Conservation (phyloP, 306 rosid species). For the Argentina anserina region DNA sequence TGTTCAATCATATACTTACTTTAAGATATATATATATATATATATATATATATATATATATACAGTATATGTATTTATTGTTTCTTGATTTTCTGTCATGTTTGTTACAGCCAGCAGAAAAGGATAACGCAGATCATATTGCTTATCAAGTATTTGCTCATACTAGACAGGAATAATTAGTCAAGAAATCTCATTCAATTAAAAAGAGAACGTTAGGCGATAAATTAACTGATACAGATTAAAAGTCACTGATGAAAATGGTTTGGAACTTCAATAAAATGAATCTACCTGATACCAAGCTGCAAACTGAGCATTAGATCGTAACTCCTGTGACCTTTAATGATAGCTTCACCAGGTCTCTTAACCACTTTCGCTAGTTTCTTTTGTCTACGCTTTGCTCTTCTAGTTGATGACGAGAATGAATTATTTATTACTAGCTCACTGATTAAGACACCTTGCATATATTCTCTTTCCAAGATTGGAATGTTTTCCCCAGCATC, state of each 20-base stretch:
- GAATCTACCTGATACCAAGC: conserved; percentile 89
- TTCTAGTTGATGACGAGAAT: conserved; percentile 58
- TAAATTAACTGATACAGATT: conserved; percentile 3
- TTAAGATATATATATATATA: background rate
- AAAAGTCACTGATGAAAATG: conserved; percentile 14
- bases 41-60: background rate
- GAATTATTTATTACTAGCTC: conserved; percentile 72
- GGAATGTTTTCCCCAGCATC: conserved; percentile 47
- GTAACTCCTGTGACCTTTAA: conserved; percentile 95
- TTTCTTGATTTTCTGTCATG: background rate
- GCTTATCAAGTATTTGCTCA: background rate
- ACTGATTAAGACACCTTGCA: conserved; percentile 96
- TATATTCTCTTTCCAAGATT: conserved; percentile 88
- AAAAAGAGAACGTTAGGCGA: background rate
- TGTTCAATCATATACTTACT: background rate
- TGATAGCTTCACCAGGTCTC: conserved; percentile 90
- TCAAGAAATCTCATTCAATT: conserved; percentile 2
- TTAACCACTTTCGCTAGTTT: conserved; percentile 72
- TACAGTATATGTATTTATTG: background rate
- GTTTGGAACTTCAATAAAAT: background rate
- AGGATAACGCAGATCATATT: background rate
- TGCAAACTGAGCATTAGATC: conserved; percentile 98
- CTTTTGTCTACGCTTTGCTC: conserved; percentile 65
- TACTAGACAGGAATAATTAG: background rate
- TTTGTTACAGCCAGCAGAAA: conserved; percentile 3